A percentile compares a stretch with the other conserved stretches of the same genome.
These are phyloP conservation scores for Trichoderma sp. DNA, from an alignment of 2,329 filamentous ascomycete genomes.

Conservation along the genomic window DNA sequence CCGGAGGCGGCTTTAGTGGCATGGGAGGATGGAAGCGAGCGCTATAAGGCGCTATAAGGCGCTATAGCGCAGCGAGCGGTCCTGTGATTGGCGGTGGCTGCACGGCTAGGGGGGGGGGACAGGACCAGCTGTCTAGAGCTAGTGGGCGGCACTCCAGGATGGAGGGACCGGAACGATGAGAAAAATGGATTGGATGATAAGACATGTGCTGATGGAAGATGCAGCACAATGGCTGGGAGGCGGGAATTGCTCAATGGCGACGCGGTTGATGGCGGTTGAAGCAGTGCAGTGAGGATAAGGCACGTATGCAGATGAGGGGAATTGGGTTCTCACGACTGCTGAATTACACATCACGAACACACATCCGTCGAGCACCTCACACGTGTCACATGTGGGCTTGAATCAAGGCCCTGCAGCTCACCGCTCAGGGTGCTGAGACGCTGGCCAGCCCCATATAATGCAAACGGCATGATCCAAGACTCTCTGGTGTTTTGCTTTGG, in stretches of 20 bases:
- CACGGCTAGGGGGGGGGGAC: background rate
- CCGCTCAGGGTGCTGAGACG: background rate
- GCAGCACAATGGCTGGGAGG: background rate
- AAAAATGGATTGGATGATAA: background rate
- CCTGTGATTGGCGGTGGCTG: conserved; percentile 13
- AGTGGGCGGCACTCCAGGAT: conserved; percentile 10
- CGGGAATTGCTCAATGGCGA: background rate
- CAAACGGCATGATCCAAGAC: background rate
- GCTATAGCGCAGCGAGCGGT: background rate
- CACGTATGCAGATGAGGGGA: conserved; percentile 14
- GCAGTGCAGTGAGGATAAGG: background rate
- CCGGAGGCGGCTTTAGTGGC: conserved; percentile 12
- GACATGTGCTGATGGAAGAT: background rate
- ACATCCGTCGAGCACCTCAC: conserved; percentile 8
- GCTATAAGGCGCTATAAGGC: conserved; percentile 1
- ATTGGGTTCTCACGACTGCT: conserved; percentile 12
- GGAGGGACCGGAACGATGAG: background rate
- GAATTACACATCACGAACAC: background rate
- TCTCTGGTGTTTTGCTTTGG: background rate
- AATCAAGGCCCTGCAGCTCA: conserved; percentile 9
- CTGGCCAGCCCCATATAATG: background rate
- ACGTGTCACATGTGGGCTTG: conserved; percentile 18
- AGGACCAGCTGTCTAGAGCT: conserved; percentile 13
- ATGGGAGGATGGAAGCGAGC: background rate
- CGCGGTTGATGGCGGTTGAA: background rate